Evolutionary conservation across 495 filamentous ascomycete genomes (phyloP).

Genomic region (Lophium mytilinum): DNA sequence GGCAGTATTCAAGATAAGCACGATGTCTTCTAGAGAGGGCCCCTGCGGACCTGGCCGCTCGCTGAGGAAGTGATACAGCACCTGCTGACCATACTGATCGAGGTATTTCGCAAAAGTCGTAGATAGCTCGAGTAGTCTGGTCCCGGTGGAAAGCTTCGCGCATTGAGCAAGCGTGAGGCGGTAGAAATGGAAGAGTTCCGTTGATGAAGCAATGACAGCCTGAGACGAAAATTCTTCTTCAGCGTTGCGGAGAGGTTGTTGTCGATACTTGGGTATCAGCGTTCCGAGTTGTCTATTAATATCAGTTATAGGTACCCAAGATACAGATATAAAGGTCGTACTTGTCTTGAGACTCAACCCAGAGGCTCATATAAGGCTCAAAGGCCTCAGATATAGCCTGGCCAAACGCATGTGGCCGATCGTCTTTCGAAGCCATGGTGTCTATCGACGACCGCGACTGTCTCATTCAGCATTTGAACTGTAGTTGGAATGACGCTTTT

Average conservation of each 20-base stretch:
- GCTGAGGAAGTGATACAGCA: slow-evolving; percentile 72
- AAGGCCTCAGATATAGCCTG: slow-evolving; percentile 95
- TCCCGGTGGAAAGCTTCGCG: slow-evolving; percentile 87
- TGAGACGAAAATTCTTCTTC: slow-evolving; percentile 92
- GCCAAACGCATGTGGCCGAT: slow-evolving; percentile 69
- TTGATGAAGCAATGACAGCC: slow-evolving; percentile 85
- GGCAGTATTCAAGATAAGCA: slow-evolving; percentile 88
- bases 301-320: slow-evolving; percentile 5
- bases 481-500: background rate
- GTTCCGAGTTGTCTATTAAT: slow-evolving; percentile 56
- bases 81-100: slow-evolving; percentile 90
- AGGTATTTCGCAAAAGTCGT: slow-evolving; percentile 85
- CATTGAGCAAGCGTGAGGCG: slow-evolving; percentile 85
- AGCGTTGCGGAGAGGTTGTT: slow-evolving; percentile 65
- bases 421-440: slow-evolving; percentile 74
- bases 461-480: slow-evolving; percentile 4
- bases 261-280: slow-evolving; percentile 83
- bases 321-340: slow-evolving; percentile 19
- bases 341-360: slow-evolving; percentile 95
- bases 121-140: slow-evolving; percentile 75
- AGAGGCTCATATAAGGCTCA: slow-evolving; percentile 90
- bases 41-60: slow-evolving; percentile 39
- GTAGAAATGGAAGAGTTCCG: slow-evolving; percentile 95
- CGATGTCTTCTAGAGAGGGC: slow-evolving; percentile 64
- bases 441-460: slow-evolving; percentile 78